Evolutionary conservation across 2,329 filamentous ascomycete species (phyloP).

Genomic region (Aspergillus texensis): DNA sequence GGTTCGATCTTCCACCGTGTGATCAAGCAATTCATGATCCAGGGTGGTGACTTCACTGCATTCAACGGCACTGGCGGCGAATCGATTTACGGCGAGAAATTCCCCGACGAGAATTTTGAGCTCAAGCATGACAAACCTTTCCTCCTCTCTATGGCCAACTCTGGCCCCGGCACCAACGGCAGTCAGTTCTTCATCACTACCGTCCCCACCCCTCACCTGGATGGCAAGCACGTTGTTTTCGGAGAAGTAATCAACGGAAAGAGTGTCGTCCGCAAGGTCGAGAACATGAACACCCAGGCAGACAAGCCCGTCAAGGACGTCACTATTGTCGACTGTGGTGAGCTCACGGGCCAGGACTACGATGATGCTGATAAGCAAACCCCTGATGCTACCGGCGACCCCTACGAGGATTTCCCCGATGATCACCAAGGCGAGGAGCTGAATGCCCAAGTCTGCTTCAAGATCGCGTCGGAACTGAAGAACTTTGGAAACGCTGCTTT

Average conservation of each 20-base stretch:
- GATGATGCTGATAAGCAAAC: conserved; percentile 67
- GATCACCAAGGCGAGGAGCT: conserved; percentile 69
- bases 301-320: conserved; percentile 80
- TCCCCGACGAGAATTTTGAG: conserved; percentile 94
- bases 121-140: conserved; percentile 91
- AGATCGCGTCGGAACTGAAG: conserved; percentile 84
- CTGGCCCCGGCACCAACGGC: conserved; percentile 91
- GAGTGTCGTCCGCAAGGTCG: conserved; percentile 84
- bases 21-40: conserved; percentile 99
- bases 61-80: conserved; percentile 95
- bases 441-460: conserved; percentile 68
- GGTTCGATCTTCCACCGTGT: conserved; percentile 91
- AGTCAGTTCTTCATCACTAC: conserved; percentile 99
- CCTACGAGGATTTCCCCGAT: conserved; percentile 94
- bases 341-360: conserved; percentile 74
- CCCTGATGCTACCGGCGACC: conserved; percentile 81
- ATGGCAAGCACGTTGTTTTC: conserved; percentile 97
- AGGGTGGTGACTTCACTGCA: conserved; percentile 94
- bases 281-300: conserved; percentile 74
- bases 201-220: conserved; percentile 88
- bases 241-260: conserved; percentile 93
- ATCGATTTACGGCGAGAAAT: conserved; percentile 96
- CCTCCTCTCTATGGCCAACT: conserved; percentile 96
- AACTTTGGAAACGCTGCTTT: conserved; percentile 91
- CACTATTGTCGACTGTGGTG: conserved; percentile 80